Evolutionary conservation across 257 asterid genomes (phyloP), one percentile per base, ranked within the genome.

Genomic region (Nicotiana sylvestris): DNA sequence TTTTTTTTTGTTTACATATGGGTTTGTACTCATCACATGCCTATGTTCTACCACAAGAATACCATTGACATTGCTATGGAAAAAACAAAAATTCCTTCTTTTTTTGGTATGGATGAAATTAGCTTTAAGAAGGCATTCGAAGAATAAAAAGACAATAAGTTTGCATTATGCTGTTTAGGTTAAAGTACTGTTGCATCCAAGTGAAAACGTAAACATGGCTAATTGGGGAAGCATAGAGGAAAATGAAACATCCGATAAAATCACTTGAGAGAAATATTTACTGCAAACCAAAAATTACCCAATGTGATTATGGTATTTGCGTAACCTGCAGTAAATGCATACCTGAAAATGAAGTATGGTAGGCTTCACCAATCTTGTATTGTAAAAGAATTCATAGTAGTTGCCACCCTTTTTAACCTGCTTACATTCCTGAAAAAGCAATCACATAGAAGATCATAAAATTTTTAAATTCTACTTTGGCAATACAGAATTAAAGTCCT

Each of bases 341-440:
- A 93, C 97, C 94, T 93, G 98, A 88, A 91, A 92, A 86, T 93
- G 97, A 86, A 92, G 94, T 84, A 93, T 86, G 21, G 97, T 93
- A 66, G 98, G 97, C 87, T 92, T 92, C 87, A 93, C 98, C 74
- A 91, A 67, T 92, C 97, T 89, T 77, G 98, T 84, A 83, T 93
- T 93, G 79, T 92, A 88, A 81, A 91, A 91, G 85, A 93, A 93
- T 3, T 93, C 94, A 55, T 83, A 93, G 81, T 86, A 92, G 80
- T 85, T 86, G 61, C 91, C 89, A 82, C 93, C 95, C 83, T 88
- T 90, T 67, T 81, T 79, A 10, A 86, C 84, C 21, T 86, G 82
- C 69, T 82, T 85, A 83, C 86, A 87, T 74, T 74, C 90, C 98
- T 93, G 81, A 76, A 70, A 18, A 27, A 21, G 62, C 32, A 83